Base-by-base conservation (phyloP, 768 basidiomycete genomes). In the Amanita muscaria region DNA sequence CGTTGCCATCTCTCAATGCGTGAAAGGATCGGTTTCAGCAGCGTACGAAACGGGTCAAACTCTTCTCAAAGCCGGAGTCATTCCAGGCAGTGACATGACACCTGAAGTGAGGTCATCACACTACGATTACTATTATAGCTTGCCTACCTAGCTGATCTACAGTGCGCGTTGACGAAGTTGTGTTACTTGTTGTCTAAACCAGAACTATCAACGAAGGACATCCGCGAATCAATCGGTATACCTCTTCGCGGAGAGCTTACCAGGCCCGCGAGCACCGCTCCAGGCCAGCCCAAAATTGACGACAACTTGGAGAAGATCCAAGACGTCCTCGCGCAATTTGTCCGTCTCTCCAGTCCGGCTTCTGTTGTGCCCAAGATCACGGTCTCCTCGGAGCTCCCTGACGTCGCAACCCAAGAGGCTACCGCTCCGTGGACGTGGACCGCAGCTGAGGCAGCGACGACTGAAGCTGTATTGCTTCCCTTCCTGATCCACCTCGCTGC, bases 191-290 rank as follows among this genome's bases (percentile, higher is more conserved):
- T 96, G 25, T 88, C 88, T 5, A 94, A 96, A 59, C 69, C 83
- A 1, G 85, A 89, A 54, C 74, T 94, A 5, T 70, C 76, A 0
- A 56, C 68, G 2, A 58, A 67, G 15, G 77, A 89, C 63, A 75
- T 97, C 35, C 80, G 89, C 43, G 67, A 77, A 31, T 72, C 94
- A 16, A 76, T 96, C 46, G 67, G 76, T 10, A 79, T 73, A 25
- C 84, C 93, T 3, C 69, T 96, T 9, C 88, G 92, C 5, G 92
- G 92, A 36, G 92, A 97, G 61, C 78, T 97, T 32, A 90, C 86
- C 0, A 70, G 74, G 18, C 56, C 68, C 11, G 59, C 74, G 5
- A 63, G 60, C 18, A 58, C 72, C 8, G 58, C 72, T 0, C 64
- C 74, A 2, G 69, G 62, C 39, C 67, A 69, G 23, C 72, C 62